A percentile compares a stretch with the other conserved stretches of the same genome.
These are phyloP conservation scores for Xylaria venustula DNA, from an alignment of 495 filamentous ascomycete species.

Conservation along the genomic window DNA sequence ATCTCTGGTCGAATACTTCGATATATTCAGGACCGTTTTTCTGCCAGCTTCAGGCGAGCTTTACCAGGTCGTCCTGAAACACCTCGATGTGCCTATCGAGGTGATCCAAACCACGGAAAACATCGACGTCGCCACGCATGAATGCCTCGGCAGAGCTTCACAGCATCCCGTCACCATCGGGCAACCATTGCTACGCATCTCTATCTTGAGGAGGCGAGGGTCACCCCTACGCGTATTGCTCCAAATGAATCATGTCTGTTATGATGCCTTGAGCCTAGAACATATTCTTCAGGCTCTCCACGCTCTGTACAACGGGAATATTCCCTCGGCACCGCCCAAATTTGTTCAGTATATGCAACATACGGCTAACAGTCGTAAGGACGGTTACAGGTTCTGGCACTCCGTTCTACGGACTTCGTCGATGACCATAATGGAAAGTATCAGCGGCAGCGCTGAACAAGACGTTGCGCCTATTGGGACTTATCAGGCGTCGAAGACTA, in stretches of 20 bases:
- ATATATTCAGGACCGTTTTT: slow-evolving; percentile 15
- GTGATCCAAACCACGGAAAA: slow-evolving; percentile 5
- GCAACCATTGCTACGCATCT: slow-evolving; percentile 12
- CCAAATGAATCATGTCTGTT: slow-evolving; percentile 12
- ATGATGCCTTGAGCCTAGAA: slow-evolving; percentile 10
- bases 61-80: slow-evolving; percentile 13
- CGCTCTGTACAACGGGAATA: slow-evolving; percentile 8
- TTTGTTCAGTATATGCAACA: slow-evolving; percentile 11
- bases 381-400: slow-evolving; percentile 12
- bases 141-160: slow-evolving; percentile 3
- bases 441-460: not conserved
- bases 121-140: slow-evolving; percentile 6
- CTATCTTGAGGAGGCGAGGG: slow-evolving; percentile 1
- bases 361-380: slow-evolving; percentile 7
- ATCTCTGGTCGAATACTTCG: slow-evolving; percentile 8
- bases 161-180: slow-evolving; percentile 5
- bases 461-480: not conserved
- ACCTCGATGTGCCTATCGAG: slow-evolving; percentile 15
- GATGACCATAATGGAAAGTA: slow-evolving; percentile 9
- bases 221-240: slow-evolving; percentile 2
- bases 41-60: slow-evolving; percentile 7
- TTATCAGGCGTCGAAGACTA: not conserved
- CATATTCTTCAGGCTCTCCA: slow-evolving; percentile 6
- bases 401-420: slow-evolving; percentile 6
- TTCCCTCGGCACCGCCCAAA: not conserved